Percentiles rank a stretch among this genome's conserved stretches.
Evolutionary conservation across 805 yeast genomes (phyloP).

Genomic region (Maudiozyma turicensis): DNA sequence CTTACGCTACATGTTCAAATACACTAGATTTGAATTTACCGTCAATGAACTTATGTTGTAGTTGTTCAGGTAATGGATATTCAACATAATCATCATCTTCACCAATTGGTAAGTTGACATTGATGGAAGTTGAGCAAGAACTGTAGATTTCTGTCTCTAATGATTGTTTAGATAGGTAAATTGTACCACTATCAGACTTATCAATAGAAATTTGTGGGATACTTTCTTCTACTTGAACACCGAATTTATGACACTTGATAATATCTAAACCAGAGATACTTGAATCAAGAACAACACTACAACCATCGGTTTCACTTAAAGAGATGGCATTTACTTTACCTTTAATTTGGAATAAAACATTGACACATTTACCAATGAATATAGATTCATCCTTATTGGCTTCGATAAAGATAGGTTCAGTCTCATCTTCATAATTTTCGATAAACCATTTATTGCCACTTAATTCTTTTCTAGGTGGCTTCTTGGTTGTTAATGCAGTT

Average conservation of each 20-base stretch:
- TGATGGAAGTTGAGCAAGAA: constrained; percentile 75
- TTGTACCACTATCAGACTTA: constrained; percentile 76
- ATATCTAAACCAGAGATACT: constrained; percentile 83
- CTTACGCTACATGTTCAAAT: constrained; percentile 73
- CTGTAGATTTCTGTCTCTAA: constrained; percentile 71
- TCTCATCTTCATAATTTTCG: constrained; percentile 62
- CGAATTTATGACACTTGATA: constrained; percentile 72
- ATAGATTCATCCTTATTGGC: constrained; percentile 83
- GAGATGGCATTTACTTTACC: constrained; percentile 91
- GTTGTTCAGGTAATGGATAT: constrained; percentile 83
- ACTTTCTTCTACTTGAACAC: constrained; percentile 72
- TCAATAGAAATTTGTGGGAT: constrained; percentile 82
- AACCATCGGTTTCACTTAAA: constrained; percentile 57
- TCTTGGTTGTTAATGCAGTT: constrained; percentile 40
- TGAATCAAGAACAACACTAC: constrained; percentile 74
- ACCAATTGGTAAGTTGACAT: constrained; percentile 68
- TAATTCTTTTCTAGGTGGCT: constrained; percentile 60
- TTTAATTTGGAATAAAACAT: constrained; percentile 66
- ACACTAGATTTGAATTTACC: constrained; percentile 61
- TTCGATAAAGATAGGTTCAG: constrained; percentile 49
- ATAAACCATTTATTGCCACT: constrained; percentile 84
- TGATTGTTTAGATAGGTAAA: constrained; percentile 68
- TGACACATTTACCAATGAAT: constrained; percentile 72
- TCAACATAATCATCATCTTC: constrained; percentile 70
- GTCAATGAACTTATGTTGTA: constrained; percentile 55